Conservation (phyloP, 306 rosid species). For the Quercus agrifolia region DNA sequence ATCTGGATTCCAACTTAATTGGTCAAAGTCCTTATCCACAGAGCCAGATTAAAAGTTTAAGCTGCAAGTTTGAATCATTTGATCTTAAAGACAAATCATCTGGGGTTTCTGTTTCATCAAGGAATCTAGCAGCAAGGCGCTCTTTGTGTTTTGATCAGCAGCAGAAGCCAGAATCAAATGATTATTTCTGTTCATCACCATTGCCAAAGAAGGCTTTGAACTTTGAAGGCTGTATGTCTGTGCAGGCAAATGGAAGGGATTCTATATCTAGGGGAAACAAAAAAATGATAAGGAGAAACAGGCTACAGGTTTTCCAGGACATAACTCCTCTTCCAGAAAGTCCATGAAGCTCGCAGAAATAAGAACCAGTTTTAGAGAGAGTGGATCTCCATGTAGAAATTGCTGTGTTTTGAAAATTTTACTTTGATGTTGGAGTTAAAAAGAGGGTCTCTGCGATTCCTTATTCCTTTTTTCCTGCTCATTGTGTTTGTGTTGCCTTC, state of each 20-base stretch:
- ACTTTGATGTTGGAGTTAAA: background rate
- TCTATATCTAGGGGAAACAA: conserved; percentile 26
- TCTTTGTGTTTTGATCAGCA: conserved; percentile 46
- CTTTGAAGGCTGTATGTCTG: conserved; percentile 13
- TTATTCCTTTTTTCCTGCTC: background rate
- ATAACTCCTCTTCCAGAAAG: conserved; percentile 36
- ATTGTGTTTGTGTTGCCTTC: background rate
- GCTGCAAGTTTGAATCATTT: conserved; percentile 33
- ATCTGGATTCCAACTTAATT: conserved; percentile 50
- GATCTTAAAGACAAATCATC: conserved; percentile 33
- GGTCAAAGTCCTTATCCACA: conserved; percentile 28
- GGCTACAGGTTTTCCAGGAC: conserved; percentile 57
- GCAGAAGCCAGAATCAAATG: conserved; percentile 20
- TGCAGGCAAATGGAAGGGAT: conserved; percentile 19
- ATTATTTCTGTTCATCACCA: conserved; percentile 27
- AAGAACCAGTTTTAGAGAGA: background rate
- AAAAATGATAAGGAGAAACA: conserved; percentile 40
- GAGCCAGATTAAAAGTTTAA: conserved; percentile 31
- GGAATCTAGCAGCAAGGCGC: conserved; percentile 53
- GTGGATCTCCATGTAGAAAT: background rate
- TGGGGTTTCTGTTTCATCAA: conserved; percentile 26
- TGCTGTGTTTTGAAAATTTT: background rate
- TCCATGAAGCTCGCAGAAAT: conserved; percentile 28
- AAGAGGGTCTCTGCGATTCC: background rate
- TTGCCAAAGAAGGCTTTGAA: conserved; percentile 31